A percentile compares a stretch with the other conserved stretches of the same genome.
Evolutionary conservation across 31 red algal genomes (phyloP).

Genomic region (Bonnemaisonia californica): DNA sequence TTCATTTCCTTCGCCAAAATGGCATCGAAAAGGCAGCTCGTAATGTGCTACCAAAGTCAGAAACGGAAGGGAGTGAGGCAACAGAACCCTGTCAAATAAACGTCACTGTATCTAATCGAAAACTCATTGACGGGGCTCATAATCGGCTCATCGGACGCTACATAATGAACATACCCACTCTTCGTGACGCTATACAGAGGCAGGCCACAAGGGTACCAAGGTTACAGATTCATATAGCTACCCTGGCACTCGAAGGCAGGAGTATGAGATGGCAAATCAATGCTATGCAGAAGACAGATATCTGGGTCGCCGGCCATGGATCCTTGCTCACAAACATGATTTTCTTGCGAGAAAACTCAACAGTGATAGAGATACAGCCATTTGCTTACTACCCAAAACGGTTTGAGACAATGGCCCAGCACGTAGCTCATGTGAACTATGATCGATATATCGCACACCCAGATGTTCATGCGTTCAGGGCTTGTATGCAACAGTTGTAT

Average conservation of each 20-base stretch:
- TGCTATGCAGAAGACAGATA: conserved; percentile 90
- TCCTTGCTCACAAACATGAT: conserved; percentile 86
- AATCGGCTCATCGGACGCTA: conserved; percentile 59
- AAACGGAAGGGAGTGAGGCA: neutral
- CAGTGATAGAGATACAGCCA: conserved; percentile 81
- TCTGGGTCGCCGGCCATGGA: conserved; percentile 82
- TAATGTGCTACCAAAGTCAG: neutral
- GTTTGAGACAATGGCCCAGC: conserved; percentile 58
- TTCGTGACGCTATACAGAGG: conserved; percentile 37
- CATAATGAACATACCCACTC: conserved; percentile 50
- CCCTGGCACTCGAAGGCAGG: conserved; percentile 70
- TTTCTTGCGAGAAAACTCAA: conserved; percentile 73
- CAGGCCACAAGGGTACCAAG: conserved; percentile 45
- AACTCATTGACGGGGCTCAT: conserved; percentile 30
- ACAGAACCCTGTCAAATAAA: conserved; percentile 35
- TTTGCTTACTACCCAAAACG: conserved; percentile 75
- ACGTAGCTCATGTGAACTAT: conserved; percentile 67
- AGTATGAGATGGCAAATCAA: conserved; percentile 75
- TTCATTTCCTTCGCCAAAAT: conserved; percentile 48
- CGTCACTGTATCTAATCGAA: conserved; percentile 70
- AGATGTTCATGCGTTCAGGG: conserved; percentile 52
- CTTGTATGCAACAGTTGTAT: conserved; percentile 58
- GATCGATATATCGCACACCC: conserved; percentile 70
- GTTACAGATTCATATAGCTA: conserved; percentile 28
- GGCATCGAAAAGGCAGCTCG: conserved; percentile 46